A percentile compares a stretch with the other conserved stretches of the same genome.
phyloP scores from a whole-genome alignment of 1,139 yeast genomes.

The Pichia cactophila region DNA sequence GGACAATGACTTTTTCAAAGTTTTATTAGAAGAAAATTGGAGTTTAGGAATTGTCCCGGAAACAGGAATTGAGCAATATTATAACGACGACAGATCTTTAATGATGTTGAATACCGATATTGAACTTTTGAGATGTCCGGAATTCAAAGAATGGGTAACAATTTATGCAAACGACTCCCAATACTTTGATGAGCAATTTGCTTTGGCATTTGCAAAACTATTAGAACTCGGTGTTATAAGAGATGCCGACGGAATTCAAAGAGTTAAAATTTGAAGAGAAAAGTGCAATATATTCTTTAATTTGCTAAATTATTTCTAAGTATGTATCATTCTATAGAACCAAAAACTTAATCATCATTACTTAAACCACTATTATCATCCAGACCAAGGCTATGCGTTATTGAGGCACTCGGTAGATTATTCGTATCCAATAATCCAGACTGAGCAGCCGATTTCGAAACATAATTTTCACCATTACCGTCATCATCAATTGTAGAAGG shows the following conservation, averaged over 20 bases:
- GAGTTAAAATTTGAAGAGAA: constrained; percentile 18
- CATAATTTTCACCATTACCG: constrained; percentile 36
- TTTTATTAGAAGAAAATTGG: constrained; percentile 32
- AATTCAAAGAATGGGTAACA: constrained; percentile 59
- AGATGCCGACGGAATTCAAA: constrained; percentile 27
- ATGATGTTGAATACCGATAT: constrained; percentile 91
- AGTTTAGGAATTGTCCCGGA: constrained; percentile 31
- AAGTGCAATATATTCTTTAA: neutral
- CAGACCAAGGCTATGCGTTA: constrained; percentile 23
- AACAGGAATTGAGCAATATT: constrained; percentile 36
- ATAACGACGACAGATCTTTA: constrained; percentile 33
- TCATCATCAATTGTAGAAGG: constrained; percentile 42
- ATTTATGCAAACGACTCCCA: constrained; percentile 66
- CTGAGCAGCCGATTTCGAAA: constrained; percentile 31
- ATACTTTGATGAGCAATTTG: constrained; percentile 63
- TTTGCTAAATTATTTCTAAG: constrained; percentile 1
- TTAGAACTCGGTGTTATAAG: constrained; percentile 62
- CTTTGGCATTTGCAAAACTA: constrained; percentile 59
- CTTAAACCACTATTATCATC: constrained; percentile 22
- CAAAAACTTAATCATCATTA: constrained; percentile 2
- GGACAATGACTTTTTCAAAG: constrained; percentile 34
- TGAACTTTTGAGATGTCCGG: constrained; percentile 60
- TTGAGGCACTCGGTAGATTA: constrained; percentile 46
- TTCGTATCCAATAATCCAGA: constrained; percentile 45
- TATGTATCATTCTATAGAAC: neutral